Evolutionary conservation across 2,329 filamentous ascomycete genomes (phyloP), one percentile per base, ranked within the genome.

Genomic region (Juglanconis sp.): DNA sequence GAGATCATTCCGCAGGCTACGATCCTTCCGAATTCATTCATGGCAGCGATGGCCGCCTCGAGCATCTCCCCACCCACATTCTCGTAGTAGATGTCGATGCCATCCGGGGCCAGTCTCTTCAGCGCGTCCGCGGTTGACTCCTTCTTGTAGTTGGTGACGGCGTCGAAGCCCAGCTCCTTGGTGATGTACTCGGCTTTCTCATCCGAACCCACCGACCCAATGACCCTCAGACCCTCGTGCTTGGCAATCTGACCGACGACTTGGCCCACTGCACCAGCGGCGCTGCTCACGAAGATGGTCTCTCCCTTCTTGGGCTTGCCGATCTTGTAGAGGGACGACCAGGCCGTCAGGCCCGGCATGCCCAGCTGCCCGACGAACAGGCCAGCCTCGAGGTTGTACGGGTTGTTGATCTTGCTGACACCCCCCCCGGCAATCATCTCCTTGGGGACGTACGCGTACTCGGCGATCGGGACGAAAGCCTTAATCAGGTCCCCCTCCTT

Each of bases 141-240:
- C 66, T 85, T 92, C 82, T 95, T 94, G 81, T 96, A 96, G 80
- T 96, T 95, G 78, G 94, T 95, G 8, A 87, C 91, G 15, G 66
- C 76, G 58, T 84, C 80, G 65, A 80, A 83, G 8, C 80, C 81
- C 1, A 84, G 75, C 68, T 81, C 77, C 58, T 79, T 74, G 48
- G 66, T 70, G 56, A 83, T 73, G 72, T 87, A 95, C 24, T 89
- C 84, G 31, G 92, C 79, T 79, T 96, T 96, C 69, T 89, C 87
- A 69, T 93, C 88, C 17, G 86, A 86, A 3, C 92, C 91, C 10
- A 92, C 91, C 55, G 87, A 91, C 17, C 91, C 92, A 64, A 96
- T 88, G 46, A 96, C 91, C 49, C 76, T 87, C 60, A 95, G 75
- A 2, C 91, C 91, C 73, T 93, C 87, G 63, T 87, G 85, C 82